Evolutionary conservation across 2,329 filamentous ascomycete species (phyloP).

Genomic region (Stagonosporopsis vannaccii): DNA sequence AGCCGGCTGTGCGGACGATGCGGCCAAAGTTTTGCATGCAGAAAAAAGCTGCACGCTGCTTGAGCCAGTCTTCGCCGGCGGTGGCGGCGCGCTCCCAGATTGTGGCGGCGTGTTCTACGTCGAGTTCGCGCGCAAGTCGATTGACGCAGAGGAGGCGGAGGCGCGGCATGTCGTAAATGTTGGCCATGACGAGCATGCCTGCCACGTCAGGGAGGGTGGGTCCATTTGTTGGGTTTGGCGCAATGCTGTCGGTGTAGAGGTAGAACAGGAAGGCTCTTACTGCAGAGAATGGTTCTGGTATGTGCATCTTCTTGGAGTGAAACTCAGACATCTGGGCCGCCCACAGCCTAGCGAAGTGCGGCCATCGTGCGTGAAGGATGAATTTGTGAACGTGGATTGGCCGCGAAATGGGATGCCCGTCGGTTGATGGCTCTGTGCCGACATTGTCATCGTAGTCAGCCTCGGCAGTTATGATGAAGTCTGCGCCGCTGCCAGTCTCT

Average conservation of each 20-base stretch:
- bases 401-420: slow-evolving; percentile 58
- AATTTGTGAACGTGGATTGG: slow-evolving; percentile 96
- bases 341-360: slow-evolving; percentile 92
- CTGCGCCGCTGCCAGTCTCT: slow-evolving; percentile 83
- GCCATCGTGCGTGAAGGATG: slow-evolving; percentile 94
- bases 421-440: slow-evolving; percentile 58
- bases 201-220: slow-evolving; percentile 81
- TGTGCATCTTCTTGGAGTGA: slow-evolving; percentile 96
- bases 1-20: slow-evolving; percentile 87
- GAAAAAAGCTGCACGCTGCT: slow-evolving; percentile 84
- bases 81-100: slow-evolving; percentile 94
- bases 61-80: slow-evolving; percentile 92
- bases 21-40: slow-evolving; percentile 95
- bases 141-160: slow-evolving; percentile 91
- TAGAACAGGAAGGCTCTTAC: slow-evolving; percentile 96
- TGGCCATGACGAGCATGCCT: slow-evolving; percentile 94
- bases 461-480: slow-evolving; percentile 90
- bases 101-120: slow-evolving; percentile 92
- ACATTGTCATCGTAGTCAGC: slow-evolving; percentile 76
- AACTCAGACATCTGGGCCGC: slow-evolving; percentile 96
- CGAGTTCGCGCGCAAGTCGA: slow-evolving; percentile 85
- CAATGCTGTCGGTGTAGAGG: slow-evolving; percentile 93
- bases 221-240: slow-evolving; percentile 53
- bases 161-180: slow-evolving; percentile 96
- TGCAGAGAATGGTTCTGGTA: slow-evolving; percentile 92